Percentiles rank a stretch among this genome's conserved stretches.
Conservation (phyloP, 1,139 yeast species). For the Saccharomyces hybrid region DNA sequence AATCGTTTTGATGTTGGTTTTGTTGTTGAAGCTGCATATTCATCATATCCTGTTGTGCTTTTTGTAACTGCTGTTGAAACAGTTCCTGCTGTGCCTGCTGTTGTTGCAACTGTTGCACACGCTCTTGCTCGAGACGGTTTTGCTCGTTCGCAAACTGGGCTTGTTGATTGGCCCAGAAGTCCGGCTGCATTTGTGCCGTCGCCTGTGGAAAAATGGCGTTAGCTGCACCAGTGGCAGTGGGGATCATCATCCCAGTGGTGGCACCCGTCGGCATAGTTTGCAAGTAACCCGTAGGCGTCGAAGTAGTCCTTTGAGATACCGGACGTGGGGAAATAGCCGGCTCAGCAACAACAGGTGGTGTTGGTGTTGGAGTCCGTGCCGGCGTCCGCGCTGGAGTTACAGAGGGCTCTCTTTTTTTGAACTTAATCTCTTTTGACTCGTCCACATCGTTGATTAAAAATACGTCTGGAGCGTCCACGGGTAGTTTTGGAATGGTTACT, state of each 20-base stretch:
- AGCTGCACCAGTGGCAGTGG: constrained; percentile 7
- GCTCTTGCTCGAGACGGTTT: constrained; percentile 42
- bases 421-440: constrained; percentile 8
- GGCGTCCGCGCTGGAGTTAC: constrained; percentile 4
- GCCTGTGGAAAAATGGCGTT: constrained; percentile 4
- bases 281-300: not conserved
- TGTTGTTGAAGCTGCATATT: constrained; percentile 45
- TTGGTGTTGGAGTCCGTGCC: constrained; percentile 1
- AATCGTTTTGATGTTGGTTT: constrained; percentile 72
- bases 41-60: constrained; percentile 29
- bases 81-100: constrained; percentile 68
- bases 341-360: not conserved
- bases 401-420: constrained; percentile 6
- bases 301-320: not conserved
- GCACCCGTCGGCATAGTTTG: constrained; percentile 5
- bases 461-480: constrained; percentile 54
- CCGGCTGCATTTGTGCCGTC: constrained; percentile 22
- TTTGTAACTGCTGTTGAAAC: constrained; percentile 62
- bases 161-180: constrained; percentile 43
- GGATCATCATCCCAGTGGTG: constrained; percentile 10
- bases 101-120: constrained; percentile 47
- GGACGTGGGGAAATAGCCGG: not conserved
- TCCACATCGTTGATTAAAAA: constrained; percentile 2
- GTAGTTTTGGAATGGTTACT: constrained; percentile 78
- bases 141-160: constrained; percentile 40